Base-by-base conservation (phyloP, 805 yeast genomes). In the Komagataella mondaviorum region DNA sequence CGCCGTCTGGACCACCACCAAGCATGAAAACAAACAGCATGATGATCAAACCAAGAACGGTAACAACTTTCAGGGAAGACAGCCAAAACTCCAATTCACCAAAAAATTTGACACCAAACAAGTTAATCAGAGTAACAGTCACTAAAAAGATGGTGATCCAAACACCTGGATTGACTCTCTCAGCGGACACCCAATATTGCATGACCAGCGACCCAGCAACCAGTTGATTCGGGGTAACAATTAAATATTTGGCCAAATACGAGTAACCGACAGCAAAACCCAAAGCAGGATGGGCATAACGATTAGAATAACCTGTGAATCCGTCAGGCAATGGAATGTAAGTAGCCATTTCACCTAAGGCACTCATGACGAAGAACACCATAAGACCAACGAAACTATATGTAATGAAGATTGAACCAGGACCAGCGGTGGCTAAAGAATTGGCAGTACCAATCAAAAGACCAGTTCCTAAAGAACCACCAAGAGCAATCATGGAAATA, bases 381-480 rank as follows among this genome's bases (percentile, higher is more conserved):
- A 83, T 68, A 24, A 80, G 60, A n/a, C 95, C 95, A 57, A 86
- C 81, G 50, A 81, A 63, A 6, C 81, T 64, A 61, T 86, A 88
- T 3, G 88, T 77, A 50, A 86, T 73, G 46, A 80, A 70, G 48
- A 78, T 71, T 50, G 80, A 70, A 23, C 74, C 84, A 2, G 84
- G 91, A 6, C 95, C 95, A 12, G 87, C 88, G 10, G 72, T 63
- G n/a, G 73, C 70, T 51, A 86, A 71, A 1, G 90, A 81, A 14
- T 80, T 68, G 52, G 89, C 88, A 2, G 90, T 83, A 59, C 90
- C 88, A 57, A 86, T 82, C 56, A 86, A 70, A 52, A 86, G 71
- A 60, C 90, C 95, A 1, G 93, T 85, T 52, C 93, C 93, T 50
- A 86, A 67, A 6, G 91, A 86, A 57, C 93, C 91, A 57, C 93